These are phyloP conservation scores for Ophiorrhiza pumila DNA, from an alignment of 257 asterid genomes.

Conservation along the genomic window DNA sequence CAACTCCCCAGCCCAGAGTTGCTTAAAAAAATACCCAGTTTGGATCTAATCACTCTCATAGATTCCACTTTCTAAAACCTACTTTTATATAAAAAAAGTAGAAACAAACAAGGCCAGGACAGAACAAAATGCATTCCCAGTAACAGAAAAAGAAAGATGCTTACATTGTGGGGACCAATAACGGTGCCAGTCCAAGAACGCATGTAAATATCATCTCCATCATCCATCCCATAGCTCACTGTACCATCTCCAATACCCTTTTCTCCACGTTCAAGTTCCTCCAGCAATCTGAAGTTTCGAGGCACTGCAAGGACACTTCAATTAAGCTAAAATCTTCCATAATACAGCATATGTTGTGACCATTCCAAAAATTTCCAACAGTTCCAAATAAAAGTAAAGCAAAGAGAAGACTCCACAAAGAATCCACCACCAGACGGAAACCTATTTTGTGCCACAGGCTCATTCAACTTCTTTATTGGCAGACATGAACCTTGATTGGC, in stretches of 20 bases:
- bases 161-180: slow-evolving; percentile 77
- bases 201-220: slow-evolving; percentile 82
- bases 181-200: slow-evolving; percentile 89
- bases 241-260: slow-evolving; percentile 92
- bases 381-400: background rate
- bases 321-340: slow-evolving; percentile 7
- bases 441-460: background rate
- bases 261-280: slow-evolving; percentile 94
- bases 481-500: background rate
- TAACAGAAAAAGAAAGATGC: slow-evolving; percentile 10
- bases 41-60: background rate
- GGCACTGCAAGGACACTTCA: slow-evolving; percentile 52
- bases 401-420: background rate
- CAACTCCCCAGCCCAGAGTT: background rate
- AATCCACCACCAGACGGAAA: background rate
- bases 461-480: background rate
- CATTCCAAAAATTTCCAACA: background rate
- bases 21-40: background rate
- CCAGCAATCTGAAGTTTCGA: slow-evolving; percentile 79
- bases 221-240: slow-evolving; percentile 93
- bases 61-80: background rate
- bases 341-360: background rate
- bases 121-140: background rate
- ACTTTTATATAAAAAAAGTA: background rate
- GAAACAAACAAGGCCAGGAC: background rate